Evolutionary conservation across 2,329 filamentous ascomycete species (phyloP), one percentile per base, ranked within the genome.

Genomic region (Botrytis medusae): DNA sequence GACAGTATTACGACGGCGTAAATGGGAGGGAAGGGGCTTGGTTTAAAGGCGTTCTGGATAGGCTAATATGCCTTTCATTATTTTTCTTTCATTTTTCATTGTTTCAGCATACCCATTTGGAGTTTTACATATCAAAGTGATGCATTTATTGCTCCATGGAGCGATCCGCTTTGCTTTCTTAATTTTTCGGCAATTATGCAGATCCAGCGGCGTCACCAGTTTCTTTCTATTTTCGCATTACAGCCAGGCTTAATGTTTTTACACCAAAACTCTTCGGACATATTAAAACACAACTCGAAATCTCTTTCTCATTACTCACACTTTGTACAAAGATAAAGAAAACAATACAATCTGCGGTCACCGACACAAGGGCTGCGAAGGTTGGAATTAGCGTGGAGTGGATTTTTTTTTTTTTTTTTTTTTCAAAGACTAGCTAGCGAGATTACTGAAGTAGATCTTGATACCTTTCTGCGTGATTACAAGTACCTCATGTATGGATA

Each of bases 31-130:
- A 22, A 75, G 46, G 48, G 63, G 76, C 48, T 76, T 78, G 74
- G 75, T 62, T 75, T 74, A 9, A 57, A 74, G 77, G 78, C 75
- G 78, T 80, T 80, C 77, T 78, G 79, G 78, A 79, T 80, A 79
- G 74, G 77, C 76, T 74, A 69, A 74, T 59, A 44, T 62, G 73
- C 74, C 77, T 75, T 74, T 72, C 77, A 70, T 73, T 75, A 62
- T 78, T 74, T 74, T 76, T 71, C 72, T 77, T 71, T 77, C 76
- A 69, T 75, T 77, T 74, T 78, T 70, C 71, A 77, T 74, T 74
- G 75, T 77, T 76, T 73, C 76, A 75, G 75, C 78, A 77, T 77
- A 77, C 76, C 74, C 73, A 69, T 74, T 75, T 74, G 72, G 72
- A 75, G 75, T 74, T 77, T 76, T 72, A 76, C 71, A 78, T 73